Percentiles rank a stretch among this genome's conserved stretches.
Conservation (phyloP, 2,329 filamentous ascomycete species). For the Triangularia setosa region DNA sequence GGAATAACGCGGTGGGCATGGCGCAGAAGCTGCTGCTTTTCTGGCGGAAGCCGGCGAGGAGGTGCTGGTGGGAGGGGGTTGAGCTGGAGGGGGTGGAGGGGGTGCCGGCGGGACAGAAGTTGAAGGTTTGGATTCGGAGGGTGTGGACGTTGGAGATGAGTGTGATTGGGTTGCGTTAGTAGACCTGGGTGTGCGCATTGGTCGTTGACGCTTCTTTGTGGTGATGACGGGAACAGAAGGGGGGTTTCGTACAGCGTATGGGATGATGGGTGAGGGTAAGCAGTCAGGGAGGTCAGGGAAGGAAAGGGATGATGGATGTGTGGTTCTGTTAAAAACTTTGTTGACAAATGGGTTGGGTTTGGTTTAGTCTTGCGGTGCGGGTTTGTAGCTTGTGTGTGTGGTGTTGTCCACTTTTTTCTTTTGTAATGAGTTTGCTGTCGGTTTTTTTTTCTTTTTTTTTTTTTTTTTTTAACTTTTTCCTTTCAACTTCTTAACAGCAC, state of each 20-base stretch:
- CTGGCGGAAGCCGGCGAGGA: conserved; percentile 92
- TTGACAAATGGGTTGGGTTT: neutral
- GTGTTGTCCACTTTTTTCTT: neutral
- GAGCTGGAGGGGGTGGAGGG: conserved; percentile 87
- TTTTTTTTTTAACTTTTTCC: conserved; percentile 11
- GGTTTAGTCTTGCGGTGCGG: neutral
- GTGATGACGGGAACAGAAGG: neutral
- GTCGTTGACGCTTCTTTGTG: no score
- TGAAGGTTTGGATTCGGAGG: conserved; percentile 97
- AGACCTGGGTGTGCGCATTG: neutral
- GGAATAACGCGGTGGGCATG: conserved; percentile 87
- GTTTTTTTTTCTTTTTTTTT: conserved; percentile 12
- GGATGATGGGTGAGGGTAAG: neutral
- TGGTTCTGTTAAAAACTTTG: conserved; percentile 1
- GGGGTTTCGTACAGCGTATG: neutral
- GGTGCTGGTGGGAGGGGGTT: conserved; percentile 99
- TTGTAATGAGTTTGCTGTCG: conserved; percentile 4
- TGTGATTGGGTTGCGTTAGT: conserved; percentile 74
- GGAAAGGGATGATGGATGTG: neutral
- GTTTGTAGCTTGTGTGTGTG: neutral
- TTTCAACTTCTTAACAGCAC: neutral
- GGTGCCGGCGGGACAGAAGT: conserved; percentile 54
- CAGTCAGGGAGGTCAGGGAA: neutral
- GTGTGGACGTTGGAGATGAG: conserved; percentile 99
- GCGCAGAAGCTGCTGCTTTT: conserved; percentile 96